Evolutionary conservation across 2,329 filamentous ascomycete species (phyloP), one percentile per base, ranked within the genome.

Genomic region (Xylaria polymorpha): DNA sequence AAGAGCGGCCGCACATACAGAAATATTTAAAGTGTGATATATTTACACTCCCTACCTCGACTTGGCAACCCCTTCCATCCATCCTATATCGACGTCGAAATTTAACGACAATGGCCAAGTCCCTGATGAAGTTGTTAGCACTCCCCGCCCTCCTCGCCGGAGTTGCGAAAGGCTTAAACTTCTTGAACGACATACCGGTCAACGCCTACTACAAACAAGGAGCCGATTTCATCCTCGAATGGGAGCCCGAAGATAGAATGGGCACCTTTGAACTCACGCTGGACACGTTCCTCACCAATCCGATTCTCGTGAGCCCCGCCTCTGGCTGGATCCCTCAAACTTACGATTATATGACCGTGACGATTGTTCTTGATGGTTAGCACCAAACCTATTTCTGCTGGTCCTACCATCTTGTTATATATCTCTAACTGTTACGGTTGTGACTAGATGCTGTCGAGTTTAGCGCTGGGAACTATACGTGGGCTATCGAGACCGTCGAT

Each of bases 111-210:
- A 61, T 61, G 58, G 18, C 46, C 1, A 61, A 61, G 12, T 39
- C n/a, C 44, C n/a, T 50, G 43, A 61, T 32, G n/a, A 25, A 15
- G 29, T 39, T 61, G 14, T 1, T 61, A 18, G 44, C 58, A 4
- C 1, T 61, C 14, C 29, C 58, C 18, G 43, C 29, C 2, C 32
- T 61, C 44, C 43, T 61, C 32, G 43, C 44, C 10, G 58, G 43
- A 15, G 43, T 32, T 41, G 43, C 43, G 32, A 41, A 61, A 8
- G 43, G 18, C 43, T 7, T 61, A 12, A 10, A 35, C 14, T 61
- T 39, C n/a, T 29, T 22, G 10, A 61, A 50, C 43, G 44, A 61
- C 44, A 61, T 61, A 20, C 58, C 58, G 1, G 44, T 61, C 20
- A n/a, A 50, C 44, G 44, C 43, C 32, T 61, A 50, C 15, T 61